Base-by-base conservation (phyloP, 2,329 filamentous ascomycete genomes). In the Capronia epimyces region DNA sequence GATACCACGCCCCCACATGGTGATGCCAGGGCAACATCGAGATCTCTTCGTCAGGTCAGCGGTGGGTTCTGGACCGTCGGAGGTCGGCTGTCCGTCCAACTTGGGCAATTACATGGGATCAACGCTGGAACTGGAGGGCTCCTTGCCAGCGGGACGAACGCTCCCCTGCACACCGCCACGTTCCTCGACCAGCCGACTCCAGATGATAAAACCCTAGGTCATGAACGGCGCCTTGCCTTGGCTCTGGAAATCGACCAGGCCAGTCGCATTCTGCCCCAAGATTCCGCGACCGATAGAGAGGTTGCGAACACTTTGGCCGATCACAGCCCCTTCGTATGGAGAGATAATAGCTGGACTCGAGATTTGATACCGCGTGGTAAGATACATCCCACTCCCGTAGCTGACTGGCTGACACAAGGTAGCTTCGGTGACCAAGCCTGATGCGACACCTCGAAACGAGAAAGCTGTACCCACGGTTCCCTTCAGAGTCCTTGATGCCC, bases 401-500 rank as follows among this genome's bases (percentile, higher is more conserved):
- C 20, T 18, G 22, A 12, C 16, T 40, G 3, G 25, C 21, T 36
- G 34, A 50, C 21, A 49, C 13, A 49, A 15, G 20, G 13, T 12
- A 52, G 50, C 27, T 32, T 22, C 31, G 6, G 13, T 36, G n/a
- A 29, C 24, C n/a, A 43, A 37, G 21, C 22, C 5, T 13, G 29
- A 34, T 16, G 42, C 51, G 16, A 18, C 10, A 46, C 20, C 34
- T 12, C 22, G 21, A 32, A 52, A 53, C 37, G 55, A 63, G 50
- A 72, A 76, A 47, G 68, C 73, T 29, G 73, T 93, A 36, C 86
- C 88, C 31, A 75, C 78, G 6, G 78, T 86, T 15, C 87, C 89
- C 3, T 94, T 94, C 71, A 87, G 86, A 70, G 86, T 96, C 5
- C 76, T 98, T 3, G 89, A 96, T 69, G 91, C 91, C 7, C 89